Evolutionary conservation across 2,329 filamentous ascomycete species (phyloP), one percentile per base, ranked within the genome.

Genomic region (Fusarium luffae): DNA sequence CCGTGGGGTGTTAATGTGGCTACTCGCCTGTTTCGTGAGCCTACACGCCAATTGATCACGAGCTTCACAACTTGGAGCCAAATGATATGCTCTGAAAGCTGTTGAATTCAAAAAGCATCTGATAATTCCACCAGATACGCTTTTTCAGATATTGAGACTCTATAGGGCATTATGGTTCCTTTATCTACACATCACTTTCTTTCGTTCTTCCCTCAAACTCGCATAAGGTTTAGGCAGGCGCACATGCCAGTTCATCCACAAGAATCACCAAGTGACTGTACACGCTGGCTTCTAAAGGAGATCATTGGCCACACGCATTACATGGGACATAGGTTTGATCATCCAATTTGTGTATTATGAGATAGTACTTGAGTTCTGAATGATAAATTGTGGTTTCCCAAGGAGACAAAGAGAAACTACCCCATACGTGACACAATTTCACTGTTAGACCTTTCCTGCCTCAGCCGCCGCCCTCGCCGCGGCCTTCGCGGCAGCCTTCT

Each of bases 121-220:
- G n/a, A n/a, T n/a, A n/a, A n/a, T n/a, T n/a, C n/a, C n/a, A n/a
- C n/a, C n/a, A n/a, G n/a, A n/a, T n/a, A n/a, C n/a, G n/a, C n/a
- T n/a, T n/a, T n/a, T n/a, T n/a, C n/a, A 12, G 27, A 28, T 28
- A 28, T 12, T 13, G 12, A 28, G 27, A 28, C 27, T 28, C n/a
- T n/a, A n/a, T n/a, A n/a, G n/a, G n/a, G n/a, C n/a, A n/a, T n/a
- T n/a, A n/a, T n/a, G n/a, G n/a, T n/a, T n/a, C 11, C 27, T 28
- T 28, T 28, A 1, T 0, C 27, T 2, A 13, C 27, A 12, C 11
- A 12, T 13, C 0, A 13, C 11, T 1, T 28, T 13, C 1, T 28
- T 28, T 28, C 27, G n/a, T n/a, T 28, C 0, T 28, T 28, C 4
- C 27, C 27, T 2, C 2, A 12, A 28, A 3, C 27, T 28, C 1